Evolutionary conservation across 306 rosid genomes (phyloP).

Genomic region (Medicago ruthenica): DNA sequence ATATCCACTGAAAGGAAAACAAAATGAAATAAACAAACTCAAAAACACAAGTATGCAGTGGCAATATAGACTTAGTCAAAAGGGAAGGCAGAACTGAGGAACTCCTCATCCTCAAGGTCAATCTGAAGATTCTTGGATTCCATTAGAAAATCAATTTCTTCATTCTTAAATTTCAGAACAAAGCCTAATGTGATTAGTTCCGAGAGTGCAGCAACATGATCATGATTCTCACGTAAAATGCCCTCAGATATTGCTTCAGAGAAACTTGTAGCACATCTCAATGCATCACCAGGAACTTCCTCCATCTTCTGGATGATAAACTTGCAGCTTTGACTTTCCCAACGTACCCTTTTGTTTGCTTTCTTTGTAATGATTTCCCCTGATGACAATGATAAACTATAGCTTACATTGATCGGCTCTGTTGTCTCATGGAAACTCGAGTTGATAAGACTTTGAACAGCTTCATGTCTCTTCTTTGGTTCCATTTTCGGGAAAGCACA

Average conservation of each 20-base stretch:
- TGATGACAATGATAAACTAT: conserved; percentile 50
- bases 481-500: conserved; percentile 60
- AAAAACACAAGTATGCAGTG: not conserved
- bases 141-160: conserved; percentile 61
- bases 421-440: not conserved
- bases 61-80: conserved; percentile 16
- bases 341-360: not conserved
- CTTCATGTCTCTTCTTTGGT: conserved; percentile 16
- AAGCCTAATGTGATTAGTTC: conserved; percentile 64
- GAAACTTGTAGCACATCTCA: conserved; percentile 51
- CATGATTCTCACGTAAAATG: conserved; percentile 57
- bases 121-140: conserved; percentile 67
- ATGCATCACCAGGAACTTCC: conserved; percentile 34
- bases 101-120: conserved; percentile 67
- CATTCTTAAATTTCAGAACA: conserved; percentile 60
- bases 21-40: not conserved
- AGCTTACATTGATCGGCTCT: conserved; percentile 45
- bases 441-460: not conserved
- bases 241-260: conserved; percentile 55
- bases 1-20: no score
- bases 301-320: conserved; percentile 54
- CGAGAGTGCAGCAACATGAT: conserved; percentile 55
- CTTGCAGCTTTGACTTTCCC: conserved; percentile 33
- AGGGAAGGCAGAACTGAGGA: conserved; percentile 55
- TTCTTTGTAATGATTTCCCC: conserved; percentile 39